Percentiles rank a stretch among this genome's conserved stretches.
phyloP scores from a whole-genome alignment of 306 rosid genomes.

The Prunus campanulata region DNA sequence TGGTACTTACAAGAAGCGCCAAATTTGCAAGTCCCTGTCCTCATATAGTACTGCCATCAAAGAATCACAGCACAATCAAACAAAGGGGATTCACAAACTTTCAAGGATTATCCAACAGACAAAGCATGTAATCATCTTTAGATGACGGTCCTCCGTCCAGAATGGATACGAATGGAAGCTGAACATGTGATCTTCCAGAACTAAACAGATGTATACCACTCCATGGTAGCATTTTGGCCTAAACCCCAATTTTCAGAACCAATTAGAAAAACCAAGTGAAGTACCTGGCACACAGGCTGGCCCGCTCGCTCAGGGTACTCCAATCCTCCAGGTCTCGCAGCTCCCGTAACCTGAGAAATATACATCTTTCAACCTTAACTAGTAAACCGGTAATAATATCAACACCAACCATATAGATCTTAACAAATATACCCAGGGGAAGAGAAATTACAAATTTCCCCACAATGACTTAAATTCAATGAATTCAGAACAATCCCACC shows the following conservation, averaged over 20 bases:
- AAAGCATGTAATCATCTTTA: constrained; percentile 16
- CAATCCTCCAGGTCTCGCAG: constrained; percentile 61
- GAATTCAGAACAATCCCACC: constrained; percentile 17
- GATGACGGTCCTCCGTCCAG: constrained; percentile 23
- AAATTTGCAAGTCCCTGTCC: constrained; percentile 79
- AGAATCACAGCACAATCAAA: constrained; percentile 25
- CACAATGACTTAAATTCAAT: constrained; percentile 7
- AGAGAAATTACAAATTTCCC: constrained; percentile 1
- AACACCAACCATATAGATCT: constrained; percentile 33
- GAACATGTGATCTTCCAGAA: constrained; percentile 12
- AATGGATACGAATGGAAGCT: constrained; percentile 18
- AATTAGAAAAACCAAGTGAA: constrained; percentile 28
- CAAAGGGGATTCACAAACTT: constrained; percentile 11
- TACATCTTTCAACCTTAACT: constrained; percentile 30
- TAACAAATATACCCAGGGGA: not conserved
- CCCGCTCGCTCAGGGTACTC: constrained; percentile 89
- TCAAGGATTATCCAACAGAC: constrained; percentile 10
- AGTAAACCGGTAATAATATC: constrained; percentile 2
- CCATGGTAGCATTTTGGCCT: constrained; percentile 8
- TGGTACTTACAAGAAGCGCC: constrained; percentile 90
- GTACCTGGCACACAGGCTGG: constrained; percentile 96
- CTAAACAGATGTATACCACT: constrained; percentile 2
- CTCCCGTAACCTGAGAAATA: constrained; percentile 71
- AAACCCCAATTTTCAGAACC: constrained; percentile 19
- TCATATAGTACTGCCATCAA: constrained; percentile 72